Evolutionary conservation across 2,329 filamentous ascomycete genomes (phyloP).

Genomic region (Chrysoporthe cubensis): DNA sequence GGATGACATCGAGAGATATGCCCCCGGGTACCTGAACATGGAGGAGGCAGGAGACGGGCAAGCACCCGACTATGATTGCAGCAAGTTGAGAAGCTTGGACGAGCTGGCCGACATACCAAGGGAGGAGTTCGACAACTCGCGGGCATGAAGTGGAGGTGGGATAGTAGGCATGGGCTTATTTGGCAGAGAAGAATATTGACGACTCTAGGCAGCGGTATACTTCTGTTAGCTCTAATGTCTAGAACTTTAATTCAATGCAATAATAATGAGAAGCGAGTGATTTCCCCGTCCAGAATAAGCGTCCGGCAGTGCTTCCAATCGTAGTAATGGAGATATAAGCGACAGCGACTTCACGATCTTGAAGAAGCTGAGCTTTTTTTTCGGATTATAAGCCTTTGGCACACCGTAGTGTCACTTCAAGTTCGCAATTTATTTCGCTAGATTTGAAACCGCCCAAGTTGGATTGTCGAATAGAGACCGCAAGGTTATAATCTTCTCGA

Average conservation of each 20-base stretch:
- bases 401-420: not conserved
- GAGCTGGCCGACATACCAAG: conserved; percentile 3
- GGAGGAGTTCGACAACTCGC: not conserved
- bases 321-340: not conserved
- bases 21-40: conserved; percentile 14
- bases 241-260: not conserved
- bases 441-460: not conserved
- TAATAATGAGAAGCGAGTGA: not conserved
- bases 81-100: not conserved
- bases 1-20: conserved; percentile 17
- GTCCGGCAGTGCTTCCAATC: no score
- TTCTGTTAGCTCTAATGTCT: not conserved
- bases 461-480: not conserved
- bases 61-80: conserved; percentile 9
- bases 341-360: not conserved
- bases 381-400: not conserved
- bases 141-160: not conserved
- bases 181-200: not conserved
- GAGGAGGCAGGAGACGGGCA: not conserved
- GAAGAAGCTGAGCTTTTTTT: not conserved
- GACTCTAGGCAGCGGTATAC: not conserved
- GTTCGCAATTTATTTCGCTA: not conserved
- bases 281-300: no score
- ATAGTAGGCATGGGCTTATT: not conserved
- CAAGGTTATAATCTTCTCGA: not conserved